These are phyloP conservation scores for Penicillium flavigenum DNA, from an alignment of 495 filamentous ascomycete genomes.

Conservation along the genomic window DNA sequence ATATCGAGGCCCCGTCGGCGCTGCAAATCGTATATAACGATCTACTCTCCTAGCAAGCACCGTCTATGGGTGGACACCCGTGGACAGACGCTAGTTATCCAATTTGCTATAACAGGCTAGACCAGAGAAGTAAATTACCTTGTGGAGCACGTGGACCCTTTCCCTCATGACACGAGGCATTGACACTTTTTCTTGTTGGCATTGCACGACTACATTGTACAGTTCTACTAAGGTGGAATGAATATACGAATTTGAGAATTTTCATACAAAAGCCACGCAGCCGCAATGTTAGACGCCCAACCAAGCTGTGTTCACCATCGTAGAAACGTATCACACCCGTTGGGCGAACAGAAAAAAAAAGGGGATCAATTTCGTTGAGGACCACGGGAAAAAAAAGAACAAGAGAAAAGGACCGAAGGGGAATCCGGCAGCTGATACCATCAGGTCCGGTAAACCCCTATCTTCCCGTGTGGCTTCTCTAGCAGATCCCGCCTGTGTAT, in stretches of 20 bases:
- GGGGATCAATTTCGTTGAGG: conserved; percentile 37
- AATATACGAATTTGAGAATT: conserved; percentile 25
- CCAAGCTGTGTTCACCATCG: conserved; percentile 19
- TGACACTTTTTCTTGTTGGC: background rate
- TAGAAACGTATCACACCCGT: conserved; percentile 21
- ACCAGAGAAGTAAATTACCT: conserved; percentile 5
- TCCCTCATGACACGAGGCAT: background rate
- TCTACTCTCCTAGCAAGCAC: background rate
- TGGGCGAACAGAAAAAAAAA: conserved; percentile 27
- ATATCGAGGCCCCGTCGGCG: background rate
- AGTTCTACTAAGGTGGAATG: background rate
- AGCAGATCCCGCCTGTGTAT: conserved; percentile 44
- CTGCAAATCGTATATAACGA: background rate
- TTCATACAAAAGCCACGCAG: conserved; percentile 26
- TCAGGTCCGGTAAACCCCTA: conserved; percentile 21
- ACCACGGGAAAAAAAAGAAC: conserved; percentile 22
- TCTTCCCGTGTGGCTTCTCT: conserved; percentile 32
- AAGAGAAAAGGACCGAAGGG: conserved; percentile 23
- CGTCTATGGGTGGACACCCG: too few relatives aligned
- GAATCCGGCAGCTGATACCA: conserved; percentile 31
- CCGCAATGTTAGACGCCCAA: conserved; percentile 27
- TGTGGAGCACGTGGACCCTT: conserved; percentile 12
- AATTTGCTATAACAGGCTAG: conserved; percentile 4
- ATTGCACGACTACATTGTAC: background rate
- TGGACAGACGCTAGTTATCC: background rate